phyloP scores from a whole-genome alignment of 2,329 filamentous ascomycete genomes.

The Hypoxylon sp. region DNA sequence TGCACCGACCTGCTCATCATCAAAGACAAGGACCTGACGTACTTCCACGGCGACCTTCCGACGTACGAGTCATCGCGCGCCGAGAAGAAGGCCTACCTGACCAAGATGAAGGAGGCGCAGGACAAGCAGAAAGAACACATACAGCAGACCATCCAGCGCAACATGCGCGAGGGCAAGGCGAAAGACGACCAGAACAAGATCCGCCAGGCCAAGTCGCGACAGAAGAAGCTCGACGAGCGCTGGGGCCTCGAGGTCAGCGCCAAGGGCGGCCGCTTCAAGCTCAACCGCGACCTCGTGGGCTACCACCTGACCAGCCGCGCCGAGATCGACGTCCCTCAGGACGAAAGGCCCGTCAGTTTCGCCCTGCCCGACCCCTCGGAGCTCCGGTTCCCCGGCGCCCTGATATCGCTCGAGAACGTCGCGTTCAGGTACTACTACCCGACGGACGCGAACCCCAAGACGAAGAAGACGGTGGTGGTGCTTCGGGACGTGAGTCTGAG shows the following conservation, averaged over 20 bases:
- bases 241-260: slow-evolving; percentile 82
- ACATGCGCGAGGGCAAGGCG: slow-evolving; percentile 80
- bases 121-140: slow-evolving; percentile 86
- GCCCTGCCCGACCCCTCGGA: slow-evolving; percentile 75
- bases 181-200: slow-evolving; percentile 88
- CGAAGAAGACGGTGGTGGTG: slow-evolving; percentile 57
- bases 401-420: slow-evolving; percentile 80
- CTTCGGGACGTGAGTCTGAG: slow-evolving; percentile 77
- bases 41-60: slow-evolving; percentile 82
- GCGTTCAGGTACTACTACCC: slow-evolving; percentile 72
- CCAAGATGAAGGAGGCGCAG: slow-evolving; percentile 84
- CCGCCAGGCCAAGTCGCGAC: slow-evolving; percentile 85
- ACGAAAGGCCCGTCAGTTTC: slow-evolving; percentile 72
- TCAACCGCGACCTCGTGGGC: slow-evolving; percentile 80
- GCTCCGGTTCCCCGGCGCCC: slow-evolving; percentile 80
- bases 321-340: slow-evolving; percentile 79
- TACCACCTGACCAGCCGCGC: slow-evolving; percentile 71
- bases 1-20: slow-evolving; percentile 85
- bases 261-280: slow-evolving; percentile 82
- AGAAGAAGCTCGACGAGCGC: slow-evolving; percentile 87
- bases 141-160: slow-evolving; percentile 81
- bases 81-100: slow-evolving; percentile 77
- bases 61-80: slow-evolving; percentile 78
- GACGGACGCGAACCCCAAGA: slow-evolving; percentile 26
- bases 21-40: slow-evolving; percentile 78